These are phyloP conservation scores for Neurospora sp. DNA, from an alignment of 495 filamentous ascomycete species.

Conservation along the genomic window DNA sequence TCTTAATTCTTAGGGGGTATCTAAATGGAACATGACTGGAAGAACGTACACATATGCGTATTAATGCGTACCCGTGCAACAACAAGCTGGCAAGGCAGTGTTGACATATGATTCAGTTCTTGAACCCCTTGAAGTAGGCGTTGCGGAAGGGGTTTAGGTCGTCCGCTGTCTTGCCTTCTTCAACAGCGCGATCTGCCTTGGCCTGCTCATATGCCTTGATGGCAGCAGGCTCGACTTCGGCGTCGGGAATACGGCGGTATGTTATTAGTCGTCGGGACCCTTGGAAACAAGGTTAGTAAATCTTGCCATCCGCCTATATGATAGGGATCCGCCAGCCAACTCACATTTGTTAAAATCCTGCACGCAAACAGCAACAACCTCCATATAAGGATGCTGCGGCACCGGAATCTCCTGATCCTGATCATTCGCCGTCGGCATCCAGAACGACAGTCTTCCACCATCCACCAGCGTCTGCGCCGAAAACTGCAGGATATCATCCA, in stretches of 20 bases:
- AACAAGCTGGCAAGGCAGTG: not conserved
- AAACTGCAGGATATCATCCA: slow-evolving; percentile 82
- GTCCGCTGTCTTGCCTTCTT: slow-evolving; percentile 45
- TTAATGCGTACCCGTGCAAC: not conserved
- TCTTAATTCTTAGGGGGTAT: slow-evolving; percentile 14
- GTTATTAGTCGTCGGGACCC: slow-evolving; percentile 83
- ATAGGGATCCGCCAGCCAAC: not conserved
- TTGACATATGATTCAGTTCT: slow-evolving; percentile 3
- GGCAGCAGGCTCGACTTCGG: slow-evolving; percentile 35
- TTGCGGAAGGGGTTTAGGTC: slow-evolving; percentile 76
- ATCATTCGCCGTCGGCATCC: slow-evolving; percentile 94
- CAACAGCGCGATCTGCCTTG: slow-evolving; percentile 15
- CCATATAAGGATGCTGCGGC: slow-evolving; percentile 66
- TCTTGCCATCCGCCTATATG: not conserved
- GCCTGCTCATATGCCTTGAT: slow-evolving; percentile 26
- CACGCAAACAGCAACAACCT: slow-evolving; percentile 67
- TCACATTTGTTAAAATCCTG: slow-evolving; percentile 84
- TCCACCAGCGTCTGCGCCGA: slow-evolving; percentile 70
- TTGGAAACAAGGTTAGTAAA: slow-evolving; percentile 18
- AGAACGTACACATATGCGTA: not conserved
- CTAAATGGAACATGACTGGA: slow-evolving; percentile 7
- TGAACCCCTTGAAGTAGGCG: slow-evolving; percentile 44
- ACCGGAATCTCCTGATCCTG: slow-evolving; percentile 59
- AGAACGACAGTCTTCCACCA: slow-evolving; percentile 74
- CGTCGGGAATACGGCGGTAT: slow-evolving; percentile 62